Evolutionary conservation across 2,329 filamentous ascomycete genomes (phyloP).

Genomic region (Cryphonectria japonica): DNA sequence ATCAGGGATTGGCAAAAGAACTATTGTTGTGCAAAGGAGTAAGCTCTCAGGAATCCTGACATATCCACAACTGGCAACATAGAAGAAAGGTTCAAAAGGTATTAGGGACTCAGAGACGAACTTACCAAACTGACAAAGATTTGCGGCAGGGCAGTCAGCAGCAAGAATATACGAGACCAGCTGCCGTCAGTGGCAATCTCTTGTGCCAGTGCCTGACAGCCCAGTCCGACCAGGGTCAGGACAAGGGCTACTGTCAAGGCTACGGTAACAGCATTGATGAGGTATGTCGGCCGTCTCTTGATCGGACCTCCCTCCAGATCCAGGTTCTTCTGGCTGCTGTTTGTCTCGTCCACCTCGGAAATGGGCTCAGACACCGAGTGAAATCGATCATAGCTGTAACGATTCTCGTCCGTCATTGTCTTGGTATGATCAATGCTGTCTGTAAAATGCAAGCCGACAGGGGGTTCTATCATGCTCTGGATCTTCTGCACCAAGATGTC

Average conservation of each 20-base stretch:
- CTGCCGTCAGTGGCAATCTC: conserved; percentile 19
- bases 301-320: conserved; percentile 11
- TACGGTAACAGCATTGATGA: conserved; percentile 23
- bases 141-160: conserved; percentile 16
- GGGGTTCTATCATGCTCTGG: conserved; percentile 10
- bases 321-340: neutral
- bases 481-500: conserved; percentile 18
- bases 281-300: conserved; percentile 19
- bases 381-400: neutral
- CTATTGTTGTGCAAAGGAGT: neutral
- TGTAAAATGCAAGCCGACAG: neutral
- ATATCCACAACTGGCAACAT: too few species aligned
- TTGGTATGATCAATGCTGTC: neutral
- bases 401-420: neutral
- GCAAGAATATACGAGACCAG: conserved; percentile 10
- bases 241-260: conserved; percentile 22
- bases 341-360: neutral
- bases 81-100: too few species aligned
- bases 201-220: conserved; percentile 20
- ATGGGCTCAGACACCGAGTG: neutral
- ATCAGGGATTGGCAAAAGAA: conserved; percentile 26
- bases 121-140: conserved; percentile 26
- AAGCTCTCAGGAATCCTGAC: neutral
- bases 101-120: neutral
- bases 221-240: conserved; percentile 22